A percentile compares a stretch with the other conserved stretches of the same genome.
Conservation (phyloP, 1,284 basidiomycete genomes). For the Heterobasidion parviporum region DNA sequence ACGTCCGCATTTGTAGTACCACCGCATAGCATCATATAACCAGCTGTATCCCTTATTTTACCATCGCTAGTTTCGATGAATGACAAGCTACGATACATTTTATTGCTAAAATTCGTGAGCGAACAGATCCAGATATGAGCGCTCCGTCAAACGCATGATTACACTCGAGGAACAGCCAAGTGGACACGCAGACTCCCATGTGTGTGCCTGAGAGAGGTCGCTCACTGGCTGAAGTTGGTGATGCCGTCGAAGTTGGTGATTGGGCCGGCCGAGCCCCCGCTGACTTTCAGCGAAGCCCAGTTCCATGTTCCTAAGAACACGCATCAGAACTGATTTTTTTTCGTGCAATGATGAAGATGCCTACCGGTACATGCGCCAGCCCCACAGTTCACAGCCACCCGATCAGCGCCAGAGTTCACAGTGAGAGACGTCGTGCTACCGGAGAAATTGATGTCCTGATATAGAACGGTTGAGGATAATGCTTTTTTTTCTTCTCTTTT, state of each 20-base stretch:
- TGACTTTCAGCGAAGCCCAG: slow-evolving; percentile 37
- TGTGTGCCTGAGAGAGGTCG: too few species aligned
- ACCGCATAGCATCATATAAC: background rate
- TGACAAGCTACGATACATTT: background rate
- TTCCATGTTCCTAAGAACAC: slow-evolving; percentile 37
- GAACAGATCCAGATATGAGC: too few species aligned
- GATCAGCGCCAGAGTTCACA: slow-evolving; percentile 18
- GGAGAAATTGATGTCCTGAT: slow-evolving; percentile 22
- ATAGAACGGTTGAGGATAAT: too few species aligned
- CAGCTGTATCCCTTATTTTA: background rate
- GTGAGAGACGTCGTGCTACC: slow-evolving; percentile 17
- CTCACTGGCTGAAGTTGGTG: slow-evolving; percentile 19
- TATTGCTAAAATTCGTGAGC: too few species aligned
- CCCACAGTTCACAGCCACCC: slow-evolving; percentile 26
- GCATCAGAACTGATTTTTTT: background rate
- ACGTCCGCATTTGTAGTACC: background rate
- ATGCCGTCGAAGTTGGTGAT: slow-evolving; percentile 29
- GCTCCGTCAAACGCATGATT: too few species aligned
- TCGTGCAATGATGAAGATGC: slow-evolving; percentile 1
- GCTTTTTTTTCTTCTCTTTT: too few species aligned
- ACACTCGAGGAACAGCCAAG: too few species aligned
- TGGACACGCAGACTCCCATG: too few species aligned
- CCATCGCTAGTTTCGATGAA: background rate
- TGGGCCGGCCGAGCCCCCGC: slow-evolving; percentile 33
- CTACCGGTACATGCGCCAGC: slow-evolving; percentile 21